Conservation (phyloP, 352 stramenopile species). For the Chrysophaeum taylorii region DNA sequence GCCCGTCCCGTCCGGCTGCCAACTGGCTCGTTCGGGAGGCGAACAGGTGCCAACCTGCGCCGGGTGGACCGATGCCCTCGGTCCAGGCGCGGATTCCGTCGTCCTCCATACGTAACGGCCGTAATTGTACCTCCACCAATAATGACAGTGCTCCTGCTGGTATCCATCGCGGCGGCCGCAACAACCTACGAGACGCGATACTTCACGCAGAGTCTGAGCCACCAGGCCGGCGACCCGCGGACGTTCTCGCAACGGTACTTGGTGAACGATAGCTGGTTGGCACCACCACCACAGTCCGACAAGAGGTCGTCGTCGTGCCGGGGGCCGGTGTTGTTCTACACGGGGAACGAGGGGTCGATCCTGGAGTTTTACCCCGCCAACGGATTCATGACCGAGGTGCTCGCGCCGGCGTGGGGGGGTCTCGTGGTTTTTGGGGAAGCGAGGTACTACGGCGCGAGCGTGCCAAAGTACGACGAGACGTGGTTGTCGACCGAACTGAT, state of each 20-base stretch:
- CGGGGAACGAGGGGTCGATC: slow-evolving; percentile 57
- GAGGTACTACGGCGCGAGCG: slow-evolving; percentile 60
- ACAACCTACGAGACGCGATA: slow-evolving; percentile 1
- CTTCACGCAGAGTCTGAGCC: background rate
- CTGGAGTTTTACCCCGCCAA: slow-evolving; percentile 55
- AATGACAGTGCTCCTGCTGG: background rate
- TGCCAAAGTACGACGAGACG: slow-evolving; percentile 38
- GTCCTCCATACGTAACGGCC: too few species aligned
- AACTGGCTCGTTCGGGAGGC: too few species aligned
- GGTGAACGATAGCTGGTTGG: slow-evolving; percentile 42
- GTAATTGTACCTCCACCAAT: too few species aligned
- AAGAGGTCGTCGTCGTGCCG: slow-evolving; percentile 27
- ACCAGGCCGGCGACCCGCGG: slow-evolving; percentile 19
- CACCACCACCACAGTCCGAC: slow-evolving; percentile 36
- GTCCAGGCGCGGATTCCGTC: too few species aligned
- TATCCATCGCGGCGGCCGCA: background rate
- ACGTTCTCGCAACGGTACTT: slow-evolving; percentile 62
- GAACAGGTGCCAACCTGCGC: too few species aligned
- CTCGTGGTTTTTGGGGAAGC: slow-evolving; percentile 61
- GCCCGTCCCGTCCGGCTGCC: too few species aligned
- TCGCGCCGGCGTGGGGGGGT: slow-evolving; percentile 49
- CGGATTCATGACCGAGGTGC: slow-evolving; percentile 55
- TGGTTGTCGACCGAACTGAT: slow-evolving; percentile 30
- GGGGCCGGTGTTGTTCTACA: slow-evolving; percentile 60
- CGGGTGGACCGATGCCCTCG: too few species aligned